Conservation (phyloP, 2,329 filamentous ascomycete genomes). For the Pseudodiploospora longispora region DNA sequence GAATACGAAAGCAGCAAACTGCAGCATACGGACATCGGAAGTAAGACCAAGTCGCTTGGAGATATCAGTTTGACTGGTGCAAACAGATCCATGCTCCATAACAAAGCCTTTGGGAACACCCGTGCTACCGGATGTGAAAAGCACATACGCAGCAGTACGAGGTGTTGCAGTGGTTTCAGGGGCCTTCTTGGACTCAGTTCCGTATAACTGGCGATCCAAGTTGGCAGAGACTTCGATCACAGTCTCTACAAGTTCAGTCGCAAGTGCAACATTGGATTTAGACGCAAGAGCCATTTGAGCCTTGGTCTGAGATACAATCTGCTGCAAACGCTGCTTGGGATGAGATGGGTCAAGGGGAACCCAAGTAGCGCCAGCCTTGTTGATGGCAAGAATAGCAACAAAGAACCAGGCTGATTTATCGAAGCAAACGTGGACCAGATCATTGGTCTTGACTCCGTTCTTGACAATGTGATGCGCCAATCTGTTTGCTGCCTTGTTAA, state of each 20-base stretch:
- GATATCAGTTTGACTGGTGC: not conserved
- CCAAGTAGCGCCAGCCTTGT: constrained; percentile 11
- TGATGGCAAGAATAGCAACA: constrained; percentile 13
- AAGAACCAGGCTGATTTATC: constrained; percentile 12
- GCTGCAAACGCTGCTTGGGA: not conserved
- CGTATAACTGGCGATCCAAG: constrained; percentile 1
- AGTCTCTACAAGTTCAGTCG: not conserved
- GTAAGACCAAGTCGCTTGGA: not conserved
- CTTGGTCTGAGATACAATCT: not conserved
- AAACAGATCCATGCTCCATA: not conserved
- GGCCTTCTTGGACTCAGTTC: not conserved
- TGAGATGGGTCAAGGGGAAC: constrained; percentile 8
- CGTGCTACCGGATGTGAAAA: not conserved
- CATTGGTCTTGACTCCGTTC: constrained; percentile 9
- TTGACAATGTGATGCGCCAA: constrained; percentile 6
- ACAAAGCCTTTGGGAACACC: not conserved
- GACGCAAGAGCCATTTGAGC: constrained; percentile 1
- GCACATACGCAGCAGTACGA: not conserved
- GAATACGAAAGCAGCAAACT: not conserved
- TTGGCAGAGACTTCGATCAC: constrained; percentile 1
- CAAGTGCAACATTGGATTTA: not conserved
- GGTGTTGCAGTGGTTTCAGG: not conserved
- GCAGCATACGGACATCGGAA: not conserved
- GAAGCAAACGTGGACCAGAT: constrained; percentile 7
- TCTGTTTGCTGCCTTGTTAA: constrained; percentile 12